Evolutionary conservation across 129 eudicot genomes (phyloP), one percentile per base, ranked within the genome.

Genomic region (sunflower (Helianthus annuus)): DNA sequence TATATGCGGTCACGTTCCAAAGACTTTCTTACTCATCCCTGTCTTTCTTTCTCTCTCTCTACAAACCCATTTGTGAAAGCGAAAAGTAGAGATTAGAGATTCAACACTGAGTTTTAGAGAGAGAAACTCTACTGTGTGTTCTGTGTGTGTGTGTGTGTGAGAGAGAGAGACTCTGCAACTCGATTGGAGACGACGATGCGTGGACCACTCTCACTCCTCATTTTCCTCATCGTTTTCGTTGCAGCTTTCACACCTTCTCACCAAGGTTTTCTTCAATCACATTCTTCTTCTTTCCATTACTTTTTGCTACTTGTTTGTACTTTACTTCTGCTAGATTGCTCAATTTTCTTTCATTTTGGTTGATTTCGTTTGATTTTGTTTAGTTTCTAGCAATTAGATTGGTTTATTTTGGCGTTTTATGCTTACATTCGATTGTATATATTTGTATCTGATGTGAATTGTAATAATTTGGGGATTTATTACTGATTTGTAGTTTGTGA

Each of bases 221-320:
- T 78, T 62, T 66, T 78, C 61, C 57, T 72, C 38, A 14, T 86
- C 36, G 77, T 80, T 70, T 56, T 58, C 78, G 24, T 73, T 83
- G 62, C 85, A 66, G 48, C 76, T 76, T 75, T 77, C 85, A n/a
- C 39, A 32, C 82, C 82, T 78, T 64, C 86, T 78, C 72, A 81
- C 60, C 85, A 58, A 57, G 89, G 96, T 89, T 68, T 63, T 38
- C 36, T 4, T 32, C 36, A 32, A 32, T 32, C 36, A 2, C 58
- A 5, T 67, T 65, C 52, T 10, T 48, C 19, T 52, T 42, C 7
- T 16, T 29, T 19, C 2, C 34, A 66, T 39, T 10, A 59, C 10
- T 19, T 16, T 6, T 54, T 70, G 64, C 39, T 70, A 39, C 36
- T 57, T 76, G 56, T 71, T 60, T 17, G 4, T 59, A 11, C n/a